Percentiles rank a stretch among this genome's conserved stretches.
Conservation (phyloP, 371 early-diverging fungal species). For the Coemansia sp. region DNA sequence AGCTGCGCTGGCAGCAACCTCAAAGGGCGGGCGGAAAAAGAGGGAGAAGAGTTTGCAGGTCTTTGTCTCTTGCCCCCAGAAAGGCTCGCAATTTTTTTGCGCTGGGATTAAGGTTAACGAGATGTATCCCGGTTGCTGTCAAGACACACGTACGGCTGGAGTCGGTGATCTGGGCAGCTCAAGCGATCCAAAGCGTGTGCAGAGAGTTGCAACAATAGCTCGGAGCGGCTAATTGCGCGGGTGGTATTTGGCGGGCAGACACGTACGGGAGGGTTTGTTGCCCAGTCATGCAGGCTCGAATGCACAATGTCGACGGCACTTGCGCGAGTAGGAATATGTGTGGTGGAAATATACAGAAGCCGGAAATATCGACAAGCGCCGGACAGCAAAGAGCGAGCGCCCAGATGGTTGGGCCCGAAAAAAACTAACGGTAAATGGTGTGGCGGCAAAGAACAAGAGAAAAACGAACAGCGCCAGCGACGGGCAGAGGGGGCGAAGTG, state of each 20-base stretch:
- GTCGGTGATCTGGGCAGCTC: no score
- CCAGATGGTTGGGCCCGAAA: no score
- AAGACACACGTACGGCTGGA: background rate
- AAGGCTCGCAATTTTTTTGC: background rate
- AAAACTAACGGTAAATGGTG: no score
- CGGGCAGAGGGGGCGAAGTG: no score
- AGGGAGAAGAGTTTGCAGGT: background rate
- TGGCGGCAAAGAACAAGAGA: no score
- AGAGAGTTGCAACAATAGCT: background rate
- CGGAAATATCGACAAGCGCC: background rate
- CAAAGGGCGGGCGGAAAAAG: background rate
- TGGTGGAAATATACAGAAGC: background rate
- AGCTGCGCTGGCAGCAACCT: background rate
- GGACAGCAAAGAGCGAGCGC: no score
- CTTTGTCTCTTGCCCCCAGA: no score
- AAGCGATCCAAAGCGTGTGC: background rate
- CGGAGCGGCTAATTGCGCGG: background rate
- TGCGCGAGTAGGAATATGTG: background rate
- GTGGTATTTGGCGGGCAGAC: background rate
- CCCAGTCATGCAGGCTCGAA: background rate
- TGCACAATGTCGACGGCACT: background rate
- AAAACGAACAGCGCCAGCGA: no score
- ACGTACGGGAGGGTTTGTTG: background rate
- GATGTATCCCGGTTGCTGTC: background rate
- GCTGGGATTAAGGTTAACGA: background rate